Evolutionary conservation across 2,329 filamentous ascomycete genomes (phyloP), one percentile per base, ranked within the genome.

Genomic region (Hypoxylon sp.): DNA sequence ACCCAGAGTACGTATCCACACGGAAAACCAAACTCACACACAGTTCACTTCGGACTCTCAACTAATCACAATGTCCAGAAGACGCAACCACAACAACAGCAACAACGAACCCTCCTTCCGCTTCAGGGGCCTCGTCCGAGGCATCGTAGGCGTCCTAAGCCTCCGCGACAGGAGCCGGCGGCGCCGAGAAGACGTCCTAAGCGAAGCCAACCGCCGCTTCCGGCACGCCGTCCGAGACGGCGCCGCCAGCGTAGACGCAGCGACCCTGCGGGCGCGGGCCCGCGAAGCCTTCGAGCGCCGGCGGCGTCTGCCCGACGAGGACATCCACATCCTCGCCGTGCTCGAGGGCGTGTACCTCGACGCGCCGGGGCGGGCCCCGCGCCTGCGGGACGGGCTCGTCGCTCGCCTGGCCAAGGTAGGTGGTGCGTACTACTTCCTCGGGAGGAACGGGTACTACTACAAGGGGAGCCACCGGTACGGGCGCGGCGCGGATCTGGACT

Each of bases 381-480:
- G 14, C 1, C 45, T 68, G 8, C 16, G 4, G 24, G 12, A 20
- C 4, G 38, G 49, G 2, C 38, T 68, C 3, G 4, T 58, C 0
- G 65, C 56, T 0, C 50, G 62, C 12, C 12, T 68, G 4, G 1
- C 4, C 0, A 14, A 14, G 16, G 4, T 22, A 2, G 20, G 5
- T 4, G 22, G 6, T 3, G 1, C 2, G 30, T 60, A 53, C 38
- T 63, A 42, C 18, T 68, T 65, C 55, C 54, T 68, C 3, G 36
- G 33, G 1, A 4, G n/a, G 11, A 20, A 54, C 14, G 59, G 65
- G 8, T 44, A 18, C 51, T 68, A 36, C n/a, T 68, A 61, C 45
- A 26, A 16, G 24, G 33, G 53, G 18, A 11, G 6, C 4, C 5
- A 68, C n/a, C 6, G 4, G 11, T 24, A 40, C 28, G 65, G 54